These are phyloP conservation scores for Botrytis hyacinthi DNA, from an alignment of 2,329 filamentous ascomycete species.

Conservation along the genomic window DNA sequence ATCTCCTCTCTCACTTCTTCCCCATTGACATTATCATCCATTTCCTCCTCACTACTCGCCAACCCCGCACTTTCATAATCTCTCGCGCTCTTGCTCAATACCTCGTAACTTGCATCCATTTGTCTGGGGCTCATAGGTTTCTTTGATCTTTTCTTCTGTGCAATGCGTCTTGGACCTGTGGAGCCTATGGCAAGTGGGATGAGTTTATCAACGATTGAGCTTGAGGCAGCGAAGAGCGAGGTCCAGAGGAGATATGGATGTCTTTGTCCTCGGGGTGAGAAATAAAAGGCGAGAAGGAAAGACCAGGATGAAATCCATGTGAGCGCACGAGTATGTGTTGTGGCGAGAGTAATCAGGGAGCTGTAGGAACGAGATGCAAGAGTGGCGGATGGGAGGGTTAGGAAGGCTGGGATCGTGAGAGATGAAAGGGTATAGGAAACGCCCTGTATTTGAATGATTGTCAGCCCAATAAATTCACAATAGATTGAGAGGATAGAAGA, in stretches of 20 bases:
- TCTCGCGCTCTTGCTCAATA: constrained; percentile 46
- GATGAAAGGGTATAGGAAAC: constrained; percentile 81
- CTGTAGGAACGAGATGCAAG: constrained; percentile 68
- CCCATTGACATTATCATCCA: constrained; percentile 50
- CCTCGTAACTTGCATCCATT: constrained; percentile 72
- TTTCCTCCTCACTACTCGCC: constrained; percentile 49
- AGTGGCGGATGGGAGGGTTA: constrained; percentile 74
- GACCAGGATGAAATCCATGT: constrained; percentile 67
- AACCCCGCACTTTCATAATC: constrained; percentile 51
- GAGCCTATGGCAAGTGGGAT: constrained; percentile 23
- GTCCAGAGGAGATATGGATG: constrained; percentile 94
- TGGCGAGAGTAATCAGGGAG: constrained; percentile 61
- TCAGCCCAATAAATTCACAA: neutral
- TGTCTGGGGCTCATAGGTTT: constrained; percentile 23
- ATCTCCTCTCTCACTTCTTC: constrained; percentile 60
- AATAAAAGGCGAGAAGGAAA: constrained; percentile 72
- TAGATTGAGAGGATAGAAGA: neutral
- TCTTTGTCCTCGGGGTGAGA: constrained; percentile 71
- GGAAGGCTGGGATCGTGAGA: constrained; percentile 75
- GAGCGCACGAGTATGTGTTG: constrained; percentile 64
- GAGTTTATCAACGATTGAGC: constrained; percentile 44
- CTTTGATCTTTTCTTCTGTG: constrained; percentile 32
- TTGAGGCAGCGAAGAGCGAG: constrained; percentile 60
- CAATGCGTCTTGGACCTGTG: constrained; percentile 10
- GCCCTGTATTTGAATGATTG: constrained; percentile 55